Evolutionary conservation across 306 rosid genomes (phyloP).

Genomic region (Betula pendula): DNA sequence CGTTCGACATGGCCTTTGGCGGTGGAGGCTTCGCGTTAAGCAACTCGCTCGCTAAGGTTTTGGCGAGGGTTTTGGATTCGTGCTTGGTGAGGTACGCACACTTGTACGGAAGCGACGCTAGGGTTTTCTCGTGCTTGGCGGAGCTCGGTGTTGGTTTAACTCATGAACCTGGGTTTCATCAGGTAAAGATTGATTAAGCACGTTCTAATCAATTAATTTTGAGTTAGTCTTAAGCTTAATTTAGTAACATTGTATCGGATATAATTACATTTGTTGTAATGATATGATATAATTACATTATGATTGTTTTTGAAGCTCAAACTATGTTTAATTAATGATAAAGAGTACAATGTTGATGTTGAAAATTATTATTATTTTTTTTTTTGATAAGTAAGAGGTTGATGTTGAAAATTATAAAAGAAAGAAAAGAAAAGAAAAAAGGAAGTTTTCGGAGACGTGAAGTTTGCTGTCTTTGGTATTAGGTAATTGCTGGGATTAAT

Average conservation of each 20-base stretch:
- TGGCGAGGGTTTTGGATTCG: conserved; percentile 78
- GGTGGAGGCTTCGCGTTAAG: conserved; percentile 94
- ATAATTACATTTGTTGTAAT: not conserved
- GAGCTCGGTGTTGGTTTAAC: conserved; percentile 85
- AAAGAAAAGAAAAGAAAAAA: no score
- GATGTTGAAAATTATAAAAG: not conserved
- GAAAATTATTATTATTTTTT: no score
- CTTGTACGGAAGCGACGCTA: conserved; percentile 88
- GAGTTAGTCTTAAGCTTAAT: not conserved
- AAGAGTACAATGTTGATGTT: not conserved
- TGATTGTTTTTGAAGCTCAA: no score
- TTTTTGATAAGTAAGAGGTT: no score
- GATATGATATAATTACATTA: not conserved
- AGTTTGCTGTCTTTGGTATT: not conserved
- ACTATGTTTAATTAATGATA: not conserved
- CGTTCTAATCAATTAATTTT: not conserved
- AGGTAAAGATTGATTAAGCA: conserved; percentile 41
- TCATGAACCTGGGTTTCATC: conserved; percentile 95
- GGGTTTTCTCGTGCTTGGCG: conserved; percentile 76
- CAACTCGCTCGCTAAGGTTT: conserved; percentile 61
- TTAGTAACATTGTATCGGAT: not conserved
- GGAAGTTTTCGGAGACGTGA: not conserved
- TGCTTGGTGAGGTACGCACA: conserved; percentile 77
- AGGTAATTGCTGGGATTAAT: not conserved
- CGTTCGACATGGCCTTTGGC: conserved; percentile 90